Evolutionary conservation across 169 alveolate genomes (phyloP), one percentile per base, ranked within the genome.

Genomic region (Cardiosporidium cionae): DNA sequence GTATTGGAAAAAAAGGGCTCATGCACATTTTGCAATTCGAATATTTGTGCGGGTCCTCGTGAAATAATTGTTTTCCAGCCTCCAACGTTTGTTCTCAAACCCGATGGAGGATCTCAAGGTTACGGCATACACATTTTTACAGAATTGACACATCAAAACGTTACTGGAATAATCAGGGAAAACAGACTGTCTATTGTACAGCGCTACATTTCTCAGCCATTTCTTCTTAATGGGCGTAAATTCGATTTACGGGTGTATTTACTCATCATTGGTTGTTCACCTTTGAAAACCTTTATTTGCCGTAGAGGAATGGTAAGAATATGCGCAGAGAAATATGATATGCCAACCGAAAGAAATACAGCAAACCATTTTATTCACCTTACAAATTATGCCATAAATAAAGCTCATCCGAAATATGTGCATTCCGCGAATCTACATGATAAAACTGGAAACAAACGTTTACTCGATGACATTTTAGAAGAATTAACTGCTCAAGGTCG

Each of bases 161-260:
- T n/a, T 44, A 16, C 58, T 44, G 16, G 58, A 16, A 16, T 44
- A n/a, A 44, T n/a, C n/a, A n/a, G 58, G 58, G 58, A n/a, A n/a
- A n/a, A n/a, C 58, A 44, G 27, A 44, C 16, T 16, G n/a, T 44
- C 16, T n/a, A 44, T 44, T 28, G 95, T 93, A 52, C 94, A 92
- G 78, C 88, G 87, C 76, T 93, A 95, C 77, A 89, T 95, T 27
- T 78, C 87, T 2, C 91, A 91, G 78, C 98, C 98, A 16, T 76
- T 92, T 31, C 87, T 95, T 70, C 89, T 95, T 35, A 96, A 96
- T 33, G 97, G 97, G 7, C 90, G 92, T 70, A 95, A 95, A 69
- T 93, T 93, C 77, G 98, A 95, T 86, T 81, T 93, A 81, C 89
- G 97, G 72, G 80, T 92, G 25, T 95, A 93, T 81, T 92, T 90